phyloP scores from a whole-genome alignment of 2,329 filamentous ascomycete species.

The Cladophialophora chaetospira region DNA sequence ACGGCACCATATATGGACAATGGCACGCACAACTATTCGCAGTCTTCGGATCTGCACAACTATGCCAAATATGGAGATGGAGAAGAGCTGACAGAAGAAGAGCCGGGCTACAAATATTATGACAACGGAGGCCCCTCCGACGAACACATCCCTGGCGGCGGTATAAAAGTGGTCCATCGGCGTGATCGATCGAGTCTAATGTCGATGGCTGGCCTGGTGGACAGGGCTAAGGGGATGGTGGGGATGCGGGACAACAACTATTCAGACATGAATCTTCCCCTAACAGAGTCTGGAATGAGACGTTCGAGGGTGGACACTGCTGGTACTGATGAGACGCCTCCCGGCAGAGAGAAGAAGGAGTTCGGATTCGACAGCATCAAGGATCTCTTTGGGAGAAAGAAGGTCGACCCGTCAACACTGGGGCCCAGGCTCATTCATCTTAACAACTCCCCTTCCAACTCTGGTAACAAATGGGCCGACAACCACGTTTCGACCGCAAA shows the following conservation, averaged over 20 bases:
- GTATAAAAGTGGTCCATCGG: constrained; percentile 34
- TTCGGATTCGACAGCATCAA: constrained; percentile 79
- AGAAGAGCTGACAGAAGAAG: constrained; percentile 79
- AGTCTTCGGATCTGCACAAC: constrained; percentile 81
- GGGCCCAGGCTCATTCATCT: constrained; percentile 91
- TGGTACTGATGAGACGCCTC: constrained; percentile 44
- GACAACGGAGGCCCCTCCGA: constrained; percentile 64
- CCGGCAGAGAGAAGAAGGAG: constrained; percentile 56
- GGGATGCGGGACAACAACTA: constrained; percentile 80
- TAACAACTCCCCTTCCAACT: constrained; percentile 94
- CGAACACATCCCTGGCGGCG: constrained; percentile 54
- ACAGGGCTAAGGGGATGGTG: constrained; percentile 83
- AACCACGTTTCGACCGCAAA: constrained; percentile 98
- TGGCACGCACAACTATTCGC: constrained; percentile 59
- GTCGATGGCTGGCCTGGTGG: constrained; percentile 80
- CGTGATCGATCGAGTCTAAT: constrained; percentile 85
- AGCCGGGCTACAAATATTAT: constrained; percentile 71
- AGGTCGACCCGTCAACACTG: constrained; percentile 84
- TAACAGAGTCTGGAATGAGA: constrained; percentile 73
- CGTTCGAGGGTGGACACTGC: constrained; percentile 50
- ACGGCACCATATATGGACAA: constrained; percentile 34
- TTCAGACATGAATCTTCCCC: constrained; percentile 95
- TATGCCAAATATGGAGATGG: constrained; percentile 90
- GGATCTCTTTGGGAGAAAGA: constrained; percentile 83
- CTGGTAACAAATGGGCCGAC: constrained; percentile 85